phyloP scores from a whole-genome alignment of 1,284 basidiomycete genomes.

The Clitocybe nebularis region DNA sequence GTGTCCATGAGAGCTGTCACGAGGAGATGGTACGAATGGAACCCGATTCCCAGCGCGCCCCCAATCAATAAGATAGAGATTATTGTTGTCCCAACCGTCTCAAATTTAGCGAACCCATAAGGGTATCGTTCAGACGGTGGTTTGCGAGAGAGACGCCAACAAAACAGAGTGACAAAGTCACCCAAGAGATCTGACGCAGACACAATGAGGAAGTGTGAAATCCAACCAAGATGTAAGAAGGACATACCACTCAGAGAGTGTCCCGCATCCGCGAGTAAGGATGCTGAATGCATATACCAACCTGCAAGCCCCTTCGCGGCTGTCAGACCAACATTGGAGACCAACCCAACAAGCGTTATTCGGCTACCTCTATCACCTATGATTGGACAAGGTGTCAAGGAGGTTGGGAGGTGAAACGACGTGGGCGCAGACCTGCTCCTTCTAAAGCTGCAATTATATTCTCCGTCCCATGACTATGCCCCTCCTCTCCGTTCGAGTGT shows the following conservation, averaged over 20 bases:
- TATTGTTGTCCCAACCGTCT: constrained; percentile 86
- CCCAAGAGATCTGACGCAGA: constrained; percentile 64
- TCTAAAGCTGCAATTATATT: constrained; percentile 69
- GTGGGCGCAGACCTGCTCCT: constrained; percentile 52
- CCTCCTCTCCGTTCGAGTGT: constrained; percentile 65
- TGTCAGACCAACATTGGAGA: constrained; percentile 82
- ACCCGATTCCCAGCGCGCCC: constrained; percentile 88
- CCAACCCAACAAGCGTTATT: constrained; percentile 86
- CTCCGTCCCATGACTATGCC: constrained; percentile 65
- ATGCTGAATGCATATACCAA: constrained; percentile 86
- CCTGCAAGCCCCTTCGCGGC: constrained; percentile 82
- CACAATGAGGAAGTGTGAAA: background rate
- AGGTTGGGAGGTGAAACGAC: constrained; percentile 2
- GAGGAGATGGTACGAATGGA: constrained; percentile 87
- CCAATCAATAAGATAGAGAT: constrained; percentile 81
- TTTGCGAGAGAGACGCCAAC: constrained; percentile 85
- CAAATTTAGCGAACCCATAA: constrained; percentile 91
- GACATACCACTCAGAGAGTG: constrained; percentile 85
- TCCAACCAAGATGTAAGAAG: constrained; percentile 5
- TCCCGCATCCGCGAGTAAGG: constrained; percentile 91
- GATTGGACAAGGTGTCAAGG: background rate
- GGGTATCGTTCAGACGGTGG: constrained; percentile 78
- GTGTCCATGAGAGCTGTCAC: constrained; percentile 64
- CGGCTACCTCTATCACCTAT: constrained; percentile 76
- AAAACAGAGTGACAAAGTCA: constrained; percentile 91